phyloP scores from a whole-genome alignment of 2,329 filamentous ascomycete species.

The Colletotrichum destructivum region DNA sequence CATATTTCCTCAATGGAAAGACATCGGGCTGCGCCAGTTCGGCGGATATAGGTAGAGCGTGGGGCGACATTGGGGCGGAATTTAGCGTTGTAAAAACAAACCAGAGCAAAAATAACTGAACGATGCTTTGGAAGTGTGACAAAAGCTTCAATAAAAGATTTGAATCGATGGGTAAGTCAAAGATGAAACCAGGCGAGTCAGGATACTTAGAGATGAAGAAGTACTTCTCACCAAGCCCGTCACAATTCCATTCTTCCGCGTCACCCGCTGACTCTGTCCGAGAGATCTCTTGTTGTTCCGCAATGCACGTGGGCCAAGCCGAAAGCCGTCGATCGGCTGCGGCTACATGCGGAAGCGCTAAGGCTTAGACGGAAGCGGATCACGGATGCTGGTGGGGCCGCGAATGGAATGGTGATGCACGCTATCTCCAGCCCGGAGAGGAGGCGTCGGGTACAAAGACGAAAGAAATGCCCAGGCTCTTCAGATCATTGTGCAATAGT shows the following conservation, averaged over 20 bases:
- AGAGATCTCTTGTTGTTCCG: conserved; percentile 22
- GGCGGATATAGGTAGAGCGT: conserved; percentile 51
- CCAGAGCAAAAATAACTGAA: not conserved
- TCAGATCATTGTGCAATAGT: not conserved
- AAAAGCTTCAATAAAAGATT: not conserved
- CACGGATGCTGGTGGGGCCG: conserved; percentile 39
- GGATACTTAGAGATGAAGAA: conserved; percentile 26
- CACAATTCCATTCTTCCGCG: conserved; percentile 2
- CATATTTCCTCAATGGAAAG: conserved; percentile 52
- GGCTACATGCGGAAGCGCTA: conserved; percentile 40
- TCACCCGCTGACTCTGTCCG: conserved; percentile 5
- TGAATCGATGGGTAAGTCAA: not conserved
- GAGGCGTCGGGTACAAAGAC: conserved; percentile 42
- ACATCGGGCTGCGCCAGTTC: conserved; percentile 36
- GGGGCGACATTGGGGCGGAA: conserved; percentile 58
- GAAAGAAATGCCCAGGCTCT: conserved; percentile 28
- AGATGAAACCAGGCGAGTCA: conserved; percentile 24
- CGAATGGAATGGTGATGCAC: conserved; percentile 33
- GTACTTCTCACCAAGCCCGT: not conserved
- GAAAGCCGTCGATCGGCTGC: conserved; percentile 25
- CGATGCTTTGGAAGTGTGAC: not conserved
- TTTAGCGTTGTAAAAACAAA: not conserved
- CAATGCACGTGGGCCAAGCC: conserved; percentile 29
- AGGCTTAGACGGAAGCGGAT: conserved; percentile 37
- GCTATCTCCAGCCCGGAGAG: conserved; percentile 14